A percentile compares a stretch with the other conserved stretches of the same genome.
phyloP scores from a whole-genome alignment of 306 rosid genomes.

The Medicago truncatula region MtrunA17r5.0-ANR NC_053048.1:38439501-38440000 shows the following conservation, averaged over 20 bases:
- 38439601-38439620: neutral
- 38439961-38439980: neutral
- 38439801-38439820: neutral
- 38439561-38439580: constrained; percentile 23
- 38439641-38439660: constrained; percentile 12
- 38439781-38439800: neutral
- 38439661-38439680: neutral
- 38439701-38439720: neutral
- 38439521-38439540: neutral
- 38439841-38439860: constrained; percentile 15
- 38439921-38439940: neutral
- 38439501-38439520: constrained; percentile 18
- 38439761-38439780: neutral
- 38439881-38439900: constrained; percentile 1
- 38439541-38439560: constrained; percentile 14
- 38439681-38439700: constrained; percentile 4
- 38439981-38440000: neutral
- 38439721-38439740: neutral
- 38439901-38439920: neutral
- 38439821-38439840: neutral
- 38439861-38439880: constrained; percentile 20
- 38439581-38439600: constrained; percentile 24
- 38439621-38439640: constrained; percentile 21
- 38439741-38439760: constrained; percentile 5
- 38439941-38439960: neutral